phyloP scores from a whole-genome alignment of 495 filamentous ascomycete species.

The Neurospora sp. region DNA sequence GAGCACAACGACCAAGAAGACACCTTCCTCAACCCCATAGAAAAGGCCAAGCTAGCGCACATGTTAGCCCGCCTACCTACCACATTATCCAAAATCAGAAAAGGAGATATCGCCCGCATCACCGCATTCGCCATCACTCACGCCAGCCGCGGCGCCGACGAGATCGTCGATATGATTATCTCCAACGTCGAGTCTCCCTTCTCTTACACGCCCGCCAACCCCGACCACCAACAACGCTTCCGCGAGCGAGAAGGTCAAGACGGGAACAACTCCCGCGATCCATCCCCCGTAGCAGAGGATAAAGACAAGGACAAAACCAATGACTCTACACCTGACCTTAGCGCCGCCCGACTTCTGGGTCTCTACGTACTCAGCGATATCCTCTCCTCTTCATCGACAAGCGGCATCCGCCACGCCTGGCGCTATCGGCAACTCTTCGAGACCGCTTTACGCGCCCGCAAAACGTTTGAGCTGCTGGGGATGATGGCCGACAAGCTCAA shows the following conservation, averaged over 20 bases:
- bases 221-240: slow-evolving; percentile 29
- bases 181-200: slow-evolving; percentile 69
- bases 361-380: slow-evolving; percentile 86
- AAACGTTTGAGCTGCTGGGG: slow-evolving; percentile 76
- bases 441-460: slow-evolving; percentile 51
- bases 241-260: slow-evolving; percentile 30
- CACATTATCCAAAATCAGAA: slow-evolving; percentile 60
- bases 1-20: slow-evolving; percentile 48
- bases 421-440: slow-evolving; percentile 85
- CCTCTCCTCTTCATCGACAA: slow-evolving; percentile 71
- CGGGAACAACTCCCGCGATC: slow-evolving; percentile 15
- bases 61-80: slow-evolving; percentile 73
- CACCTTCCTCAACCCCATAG: slow-evolving; percentile 71
- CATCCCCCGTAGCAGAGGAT: slow-evolving; percentile 31
- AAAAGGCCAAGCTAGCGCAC: slow-evolving; percentile 73
- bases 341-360: slow-evolving; percentile 65
- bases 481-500: slow-evolving; percentile 61
- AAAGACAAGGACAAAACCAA: slow-evolving; percentile 21
- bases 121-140: slow-evolving; percentile 87
- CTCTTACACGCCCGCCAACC: slow-evolving; percentile 49
- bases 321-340: slow-evolving; percentile 45
- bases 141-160: slow-evolving; percentile 64
- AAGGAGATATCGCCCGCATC: slow-evolving; percentile 77
- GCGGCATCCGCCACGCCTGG: slow-evolving; percentile 81
- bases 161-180: slow-evolving; percentile 81